Evolutionary conservation across 805 yeast genomes (phyloP), one percentile per base, ranked within the genome.

Genomic region (Isabelozyma heimii): DNA sequence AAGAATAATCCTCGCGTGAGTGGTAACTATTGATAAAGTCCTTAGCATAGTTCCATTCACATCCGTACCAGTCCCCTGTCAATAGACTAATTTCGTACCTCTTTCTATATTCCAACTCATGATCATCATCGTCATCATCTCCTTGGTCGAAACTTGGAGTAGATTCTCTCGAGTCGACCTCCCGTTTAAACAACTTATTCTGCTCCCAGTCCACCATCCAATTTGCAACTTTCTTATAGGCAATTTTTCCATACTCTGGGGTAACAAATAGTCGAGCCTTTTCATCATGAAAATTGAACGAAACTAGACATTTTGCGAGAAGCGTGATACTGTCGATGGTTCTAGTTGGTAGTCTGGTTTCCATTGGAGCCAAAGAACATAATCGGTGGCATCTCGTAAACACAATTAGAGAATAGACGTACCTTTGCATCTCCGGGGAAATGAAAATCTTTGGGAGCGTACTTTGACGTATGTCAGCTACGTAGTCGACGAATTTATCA

Each of bases 201-300:
- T 61, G 54, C 48, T 72, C 73, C 77, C 77, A 73, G 52, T 70
- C 72, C 9, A 73, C 72, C 14, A 72, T 57, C 79, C 79, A 73
- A 60, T 72, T 73, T 20, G 69, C 75, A 6, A 73, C 54, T 50
- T 69, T 69, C 26, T 73, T 56, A 52, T 62, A 60, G 5, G 76
- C 73, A n/a, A 69, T 56, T 51, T 72, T 72, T 39, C 65, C 66
- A 37, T 52, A 55, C 40, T 69, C 75, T 0, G 77, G 76, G 3
- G 77, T 72, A 6, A 70, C 69, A 49, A 52, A 73, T 17, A 59
- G 42, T n/a, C 47, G 37, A 4, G 28, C 44, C 14, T 43, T 17
- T 26, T 12, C 39, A 8, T 42, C 46, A 26, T 44, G 40, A 39
- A 53, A 46, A 9, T 43, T 47, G 62, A 61, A 63, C 10, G 56